A percentile compares a stretch with the other conserved stretches of the same genome.
These are phyloP conservation scores for Penicillium sp. DNA, from an alignment of 2,329 filamentous ascomycete species.

Conservation along the genomic window DNA sequence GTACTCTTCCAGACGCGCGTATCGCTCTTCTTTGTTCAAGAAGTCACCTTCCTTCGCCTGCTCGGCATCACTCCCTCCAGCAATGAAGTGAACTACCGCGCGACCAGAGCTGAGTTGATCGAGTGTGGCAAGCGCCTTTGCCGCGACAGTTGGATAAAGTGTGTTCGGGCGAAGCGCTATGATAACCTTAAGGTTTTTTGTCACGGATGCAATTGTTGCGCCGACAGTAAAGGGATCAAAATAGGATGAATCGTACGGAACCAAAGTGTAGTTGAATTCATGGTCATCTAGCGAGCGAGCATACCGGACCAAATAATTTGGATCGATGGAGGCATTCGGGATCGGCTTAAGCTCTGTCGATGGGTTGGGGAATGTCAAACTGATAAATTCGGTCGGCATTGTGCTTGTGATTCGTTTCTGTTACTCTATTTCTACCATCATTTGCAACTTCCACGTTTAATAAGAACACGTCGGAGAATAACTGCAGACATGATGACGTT, in stretches of 20 bases:
- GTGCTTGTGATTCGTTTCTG: neutral
- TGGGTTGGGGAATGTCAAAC: slow-evolving; percentile 60
- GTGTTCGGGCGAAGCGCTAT: slow-evolving; percentile 67
- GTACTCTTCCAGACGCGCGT: slow-evolving; percentile 64
- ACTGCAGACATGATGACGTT: neutral
- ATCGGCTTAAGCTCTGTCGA: slow-evolving; percentile 62
- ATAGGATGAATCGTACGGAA: slow-evolving; percentile 61
- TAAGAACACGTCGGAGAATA: neutral
- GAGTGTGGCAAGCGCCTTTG: slow-evolving; percentile 64
- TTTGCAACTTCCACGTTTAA: neutral
- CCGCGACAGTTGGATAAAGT: slow-evolving; percentile 65
- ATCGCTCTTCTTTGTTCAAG: slow-evolving; percentile 61
- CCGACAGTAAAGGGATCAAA: slow-evolving; percentile 64
- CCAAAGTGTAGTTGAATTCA: slow-evolving; percentile 64
- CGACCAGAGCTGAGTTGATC: slow-evolving; percentile 63
- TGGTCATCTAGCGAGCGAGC: slow-evolving; percentile 50
- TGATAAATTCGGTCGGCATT: slow-evolving; percentile 60
- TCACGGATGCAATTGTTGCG: slow-evolving; percentile 60
- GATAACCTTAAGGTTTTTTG: slow-evolving; percentile 64
- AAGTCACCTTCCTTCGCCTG: slow-evolving; percentile 66
- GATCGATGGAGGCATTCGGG: slow-evolving; percentile 57
- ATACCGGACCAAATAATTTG: slow-evolving; percentile 22
- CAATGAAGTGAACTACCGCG: slow-evolving; percentile 66
- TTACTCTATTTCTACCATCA: neutral
- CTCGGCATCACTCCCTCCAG: slow-evolving; percentile 63